phyloP scores from a whole-genome alignment of 2,329 filamentous ascomycete genomes.

The Fusarium protoensiforme region DNA sequence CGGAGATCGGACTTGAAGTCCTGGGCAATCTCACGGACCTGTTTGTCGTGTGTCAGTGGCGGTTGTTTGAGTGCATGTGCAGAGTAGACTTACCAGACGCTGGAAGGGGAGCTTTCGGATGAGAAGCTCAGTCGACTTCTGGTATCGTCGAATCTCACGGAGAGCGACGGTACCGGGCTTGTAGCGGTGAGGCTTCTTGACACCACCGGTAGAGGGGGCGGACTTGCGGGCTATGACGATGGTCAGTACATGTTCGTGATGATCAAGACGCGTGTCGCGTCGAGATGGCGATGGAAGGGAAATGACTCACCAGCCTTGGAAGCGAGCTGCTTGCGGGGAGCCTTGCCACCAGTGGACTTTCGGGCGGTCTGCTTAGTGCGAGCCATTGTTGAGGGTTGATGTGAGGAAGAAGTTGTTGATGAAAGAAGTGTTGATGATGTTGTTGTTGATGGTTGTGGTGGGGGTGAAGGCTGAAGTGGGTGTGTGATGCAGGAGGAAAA shows the following conservation, averaged over 20 bases:
- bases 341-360: conserved; percentile 85
- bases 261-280: conserved; percentile 27
- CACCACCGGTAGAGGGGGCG: conserved; percentile 94
- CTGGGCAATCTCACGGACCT: conserved; percentile 93
- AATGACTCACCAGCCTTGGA: conserved; percentile 81
- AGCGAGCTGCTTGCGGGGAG: conserved; percentile 94
- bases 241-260: conserved; percentile 21
- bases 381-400: conserved; percentile 63
- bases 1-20: conserved; percentile 95
- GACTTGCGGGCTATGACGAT: conserved; percentile 79
- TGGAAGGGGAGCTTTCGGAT: conserved; percentile 99
- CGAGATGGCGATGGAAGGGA: neutral
- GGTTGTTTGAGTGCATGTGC: neutral
- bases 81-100: conserved; percentile 73
- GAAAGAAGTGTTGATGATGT: conserved; percentile 34
- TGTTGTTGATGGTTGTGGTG: conserved; percentile 43
- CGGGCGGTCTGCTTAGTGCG: conserved; percentile 76
- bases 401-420: conserved; percentile 47
- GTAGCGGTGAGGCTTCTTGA: conserved; percentile 94
- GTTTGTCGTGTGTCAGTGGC: conserved; percentile 26
- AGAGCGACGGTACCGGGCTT: conserved; percentile 97
- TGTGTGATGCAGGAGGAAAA: conserved; percentile 58
- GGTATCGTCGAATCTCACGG: conserved; percentile 98
- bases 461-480: conserved; percentile 46
- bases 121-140: conserved; percentile 95